phyloP scores from a whole-genome alignment of 1,139 yeast genomes.

The Yamadazyma buinensis region DNA sequence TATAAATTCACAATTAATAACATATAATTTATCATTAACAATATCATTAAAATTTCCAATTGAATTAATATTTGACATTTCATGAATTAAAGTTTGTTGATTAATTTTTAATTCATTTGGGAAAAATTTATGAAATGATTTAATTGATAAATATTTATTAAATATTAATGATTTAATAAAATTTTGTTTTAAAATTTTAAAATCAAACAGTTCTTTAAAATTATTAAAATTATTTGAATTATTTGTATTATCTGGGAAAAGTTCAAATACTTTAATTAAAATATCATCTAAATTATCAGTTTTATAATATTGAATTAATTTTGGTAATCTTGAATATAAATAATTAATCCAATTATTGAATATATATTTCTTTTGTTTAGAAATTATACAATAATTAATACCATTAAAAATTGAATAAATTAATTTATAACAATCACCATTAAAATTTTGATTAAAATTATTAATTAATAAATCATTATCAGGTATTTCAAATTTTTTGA shows the following conservation, averaged over 20 bases:
- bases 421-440: conserved; percentile 20
- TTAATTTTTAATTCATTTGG: conserved; percentile 34
- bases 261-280: conserved; percentile 14
- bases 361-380: conserved; percentile 21
- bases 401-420: conserved; percentile 19
- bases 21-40: conserved; percentile 34
- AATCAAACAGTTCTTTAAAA: neutral
- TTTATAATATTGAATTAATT: conserved; percentile 15
- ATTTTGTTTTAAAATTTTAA: conserved; percentile 49
- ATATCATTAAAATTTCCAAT: conserved; percentile 16
- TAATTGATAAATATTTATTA: conserved; percentile 34
- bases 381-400: conserved; percentile 10
- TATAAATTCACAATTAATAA: conserved; percentile 51
- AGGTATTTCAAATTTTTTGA: conserved; percentile 23
- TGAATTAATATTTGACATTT: conserved; percentile 17
- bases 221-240: neutral
- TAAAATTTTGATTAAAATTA: conserved; percentile 13
- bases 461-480: conserved; percentile 14
- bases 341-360: conserved; percentile 35
- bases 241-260: conserved; percentile 5
- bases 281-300: conserved; percentile 17
- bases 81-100: conserved; percentile 21
- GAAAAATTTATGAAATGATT: conserved; percentile 42
- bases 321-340: conserved; percentile 28
- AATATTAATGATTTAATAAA: conserved; percentile 49